These are phyloP conservation scores for Daldinia sp. DNA, from an alignment of 2,329 filamentous ascomycete species.

Conservation along the genomic window DNA sequence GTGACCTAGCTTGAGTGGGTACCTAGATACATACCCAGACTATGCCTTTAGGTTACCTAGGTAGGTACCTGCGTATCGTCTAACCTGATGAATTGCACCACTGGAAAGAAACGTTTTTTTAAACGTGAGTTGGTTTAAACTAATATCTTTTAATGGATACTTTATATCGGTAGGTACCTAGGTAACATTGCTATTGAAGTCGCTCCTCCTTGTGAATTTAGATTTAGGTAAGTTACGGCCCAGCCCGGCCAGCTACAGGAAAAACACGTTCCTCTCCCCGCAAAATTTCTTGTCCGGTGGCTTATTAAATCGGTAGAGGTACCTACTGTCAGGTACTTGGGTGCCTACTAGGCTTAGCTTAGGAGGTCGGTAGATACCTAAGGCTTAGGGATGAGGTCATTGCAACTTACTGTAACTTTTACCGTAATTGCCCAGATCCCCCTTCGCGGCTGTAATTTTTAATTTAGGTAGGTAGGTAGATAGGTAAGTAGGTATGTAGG, in stretches of 20 bases:
- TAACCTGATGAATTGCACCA: no score
- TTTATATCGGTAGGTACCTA: background rate
- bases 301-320: background rate
- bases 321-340: background rate
- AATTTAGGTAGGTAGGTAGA: background rate
- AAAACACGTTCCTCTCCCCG: background rate
- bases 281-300: background rate
- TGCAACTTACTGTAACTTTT: slow-evolving; percentile 18
- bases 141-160: no score
- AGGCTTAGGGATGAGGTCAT: slow-evolving; percentile 44
- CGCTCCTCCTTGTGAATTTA: background rate
- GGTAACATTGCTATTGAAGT: no score
- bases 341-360: background rate
- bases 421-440: background rate
- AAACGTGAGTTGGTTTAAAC: no score
- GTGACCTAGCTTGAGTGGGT: slow-evolving; percentile 20
- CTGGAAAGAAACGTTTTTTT: no score
- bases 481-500: background rate
- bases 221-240: slow-evolving; percentile 2
- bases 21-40: background rate
- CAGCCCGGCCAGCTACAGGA: background rate
- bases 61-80: no score
- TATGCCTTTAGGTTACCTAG: no score
- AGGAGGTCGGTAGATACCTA: background rate
- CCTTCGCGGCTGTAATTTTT: slow-evolving; percentile 8